Evolutionary conservation across 2,329 filamentous ascomycete genomes (phyloP).

Genomic region (Coniochaeta sp.): DNA sequence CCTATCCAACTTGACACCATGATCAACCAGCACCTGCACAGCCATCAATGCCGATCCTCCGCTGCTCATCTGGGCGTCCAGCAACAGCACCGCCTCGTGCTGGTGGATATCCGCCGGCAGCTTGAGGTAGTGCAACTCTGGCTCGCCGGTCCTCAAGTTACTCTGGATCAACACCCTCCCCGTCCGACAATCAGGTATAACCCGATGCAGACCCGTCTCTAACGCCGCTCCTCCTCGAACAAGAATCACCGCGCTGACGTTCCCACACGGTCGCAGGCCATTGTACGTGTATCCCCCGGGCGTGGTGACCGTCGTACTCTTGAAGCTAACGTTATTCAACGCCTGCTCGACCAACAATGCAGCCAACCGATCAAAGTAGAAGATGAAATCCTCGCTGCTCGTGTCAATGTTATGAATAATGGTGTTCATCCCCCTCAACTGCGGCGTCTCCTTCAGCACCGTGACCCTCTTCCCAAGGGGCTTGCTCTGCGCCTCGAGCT

Average conservation of each 20-base stretch:
- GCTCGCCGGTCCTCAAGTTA: constrained; percentile 76
- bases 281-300: constrained; percentile 63
- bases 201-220: constrained; percentile 79
- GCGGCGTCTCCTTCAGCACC: constrained; percentile 67
- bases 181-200: constrained; percentile 86
- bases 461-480: constrained; percentile 70
- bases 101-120: constrained; percentile 65
- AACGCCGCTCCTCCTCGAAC: constrained; percentile 84
- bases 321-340: constrained; percentile 69
- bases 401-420: constrained; percentile 79
- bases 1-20: constrained; percentile 74
- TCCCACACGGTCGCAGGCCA: constrained; percentile 64
- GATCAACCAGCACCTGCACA: constrained; percentile 89
- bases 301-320: constrained; percentile 57
- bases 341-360: constrained; percentile 79
- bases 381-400: constrained; percentile 83
- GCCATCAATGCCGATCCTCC: constrained; percentile 87
- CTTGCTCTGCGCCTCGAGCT: constrained; percentile 62
- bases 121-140: constrained; percentile 84
- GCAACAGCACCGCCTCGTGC: constrained; percentile 75
- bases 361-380: constrained; percentile 89
- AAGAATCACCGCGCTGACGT: constrained; percentile 79
- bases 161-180: constrained; percentile 89
- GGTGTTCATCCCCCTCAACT: constrained; percentile 83
- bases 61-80: constrained; percentile 92